Evolutionary conservation across 2,329 filamentous ascomycete genomes (phyloP).

Genomic region (Talaromyces sp.): DNA sequence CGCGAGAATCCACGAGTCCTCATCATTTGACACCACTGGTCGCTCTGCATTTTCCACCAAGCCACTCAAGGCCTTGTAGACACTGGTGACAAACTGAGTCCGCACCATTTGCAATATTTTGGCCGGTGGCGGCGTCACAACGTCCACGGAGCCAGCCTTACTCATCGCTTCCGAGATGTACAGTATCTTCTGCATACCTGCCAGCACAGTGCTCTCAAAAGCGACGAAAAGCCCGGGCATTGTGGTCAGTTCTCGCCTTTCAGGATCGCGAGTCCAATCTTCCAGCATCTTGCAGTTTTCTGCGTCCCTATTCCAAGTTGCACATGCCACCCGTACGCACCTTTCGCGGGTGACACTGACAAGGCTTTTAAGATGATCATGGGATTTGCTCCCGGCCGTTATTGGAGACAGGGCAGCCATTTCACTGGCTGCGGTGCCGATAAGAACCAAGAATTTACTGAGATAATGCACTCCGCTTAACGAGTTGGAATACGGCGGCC

Average conservation of each 20-base stretch:
- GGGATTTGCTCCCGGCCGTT: conserved; percentile 47
- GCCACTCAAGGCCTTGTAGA: conserved; percentile 89
- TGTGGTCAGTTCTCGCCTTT: conserved; percentile 78
- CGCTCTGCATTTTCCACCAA: conserved; percentile 96
- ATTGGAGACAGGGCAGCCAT: conserved; percentile 71
- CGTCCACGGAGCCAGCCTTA: conserved; percentile 66
- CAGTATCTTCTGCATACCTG: conserved; percentile 88
- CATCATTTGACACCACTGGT: conserved; percentile 56
- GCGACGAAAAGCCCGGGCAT: conserved; percentile 83
- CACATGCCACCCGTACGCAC: conserved; percentile 76
- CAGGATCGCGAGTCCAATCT: conserved; percentile 81
- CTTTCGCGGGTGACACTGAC: conserved; percentile 77
- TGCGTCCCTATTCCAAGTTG: conserved; percentile 88
- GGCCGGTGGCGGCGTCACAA: conserved; percentile 75
- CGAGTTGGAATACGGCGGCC: conserved; percentile 89
- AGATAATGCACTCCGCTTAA: conserved; percentile 89
- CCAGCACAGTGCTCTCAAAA: conserved; percentile 76
- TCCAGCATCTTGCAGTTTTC: conserved; percentile 89
- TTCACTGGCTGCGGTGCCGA: conserved; percentile 82
- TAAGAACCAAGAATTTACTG: conserved; percentile 69
- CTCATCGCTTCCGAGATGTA: conserved; percentile 83
- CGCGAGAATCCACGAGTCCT: conserved; percentile 49
- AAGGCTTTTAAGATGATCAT: conserved; percentile 69
- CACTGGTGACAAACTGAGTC: conserved; percentile 83
- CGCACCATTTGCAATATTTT: conserved; percentile 89